phyloP scores from a whole-genome alignment of 2,329 filamentous ascomycete species.

The Arachnomyces sp. region DNA sequence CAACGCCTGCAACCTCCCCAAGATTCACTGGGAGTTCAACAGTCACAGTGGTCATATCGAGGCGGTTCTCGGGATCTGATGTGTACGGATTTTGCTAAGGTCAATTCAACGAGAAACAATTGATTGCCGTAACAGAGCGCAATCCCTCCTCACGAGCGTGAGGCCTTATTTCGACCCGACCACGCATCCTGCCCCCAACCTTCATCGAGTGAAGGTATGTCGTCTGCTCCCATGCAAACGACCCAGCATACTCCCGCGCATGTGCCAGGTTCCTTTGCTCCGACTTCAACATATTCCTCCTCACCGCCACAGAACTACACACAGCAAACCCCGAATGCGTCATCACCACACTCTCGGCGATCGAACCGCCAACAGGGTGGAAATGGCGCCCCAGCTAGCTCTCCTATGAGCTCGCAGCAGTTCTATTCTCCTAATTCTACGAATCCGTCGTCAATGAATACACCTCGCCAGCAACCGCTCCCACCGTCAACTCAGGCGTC shows the following conservation, averaged over 20 bases:
- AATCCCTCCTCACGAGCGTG: conserved; percentile 10
- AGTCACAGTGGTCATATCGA: conserved; percentile 3
- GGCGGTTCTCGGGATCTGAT: neutral
- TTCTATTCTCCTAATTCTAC: conserved; percentile 24
- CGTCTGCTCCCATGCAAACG: conserved; percentile 56
- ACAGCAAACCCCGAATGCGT: conserved; percentile 46
- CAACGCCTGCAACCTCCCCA: neutral
- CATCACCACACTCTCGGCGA: conserved; percentile 31
- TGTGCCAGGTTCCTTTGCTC: conserved; percentile 37
- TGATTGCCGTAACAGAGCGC: neutral
- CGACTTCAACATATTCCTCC: conserved; percentile 30
- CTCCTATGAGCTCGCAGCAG: conserved; percentile 21
- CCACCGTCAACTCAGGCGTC: conserved; percentile 35
- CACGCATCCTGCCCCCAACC: too few relatives aligned
- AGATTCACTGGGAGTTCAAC: neutral
- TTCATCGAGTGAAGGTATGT: conserved; percentile 43
- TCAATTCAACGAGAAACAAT: conserved; percentile 13
- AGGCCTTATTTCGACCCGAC: too few relatives aligned
- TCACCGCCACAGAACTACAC: conserved; percentile 47
- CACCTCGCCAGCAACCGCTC: conserved; percentile 37
- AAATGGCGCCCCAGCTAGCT: conserved; percentile 12
- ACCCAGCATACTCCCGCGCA: conserved; percentile 45
- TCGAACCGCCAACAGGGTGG: conserved; percentile 12
- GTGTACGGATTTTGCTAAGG: conserved; percentile 4
- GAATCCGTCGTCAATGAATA: conserved; percentile 35